phyloP scores from a whole-genome alignment of 306 rosid species.

The Canavalia ensiformis region DNA sequence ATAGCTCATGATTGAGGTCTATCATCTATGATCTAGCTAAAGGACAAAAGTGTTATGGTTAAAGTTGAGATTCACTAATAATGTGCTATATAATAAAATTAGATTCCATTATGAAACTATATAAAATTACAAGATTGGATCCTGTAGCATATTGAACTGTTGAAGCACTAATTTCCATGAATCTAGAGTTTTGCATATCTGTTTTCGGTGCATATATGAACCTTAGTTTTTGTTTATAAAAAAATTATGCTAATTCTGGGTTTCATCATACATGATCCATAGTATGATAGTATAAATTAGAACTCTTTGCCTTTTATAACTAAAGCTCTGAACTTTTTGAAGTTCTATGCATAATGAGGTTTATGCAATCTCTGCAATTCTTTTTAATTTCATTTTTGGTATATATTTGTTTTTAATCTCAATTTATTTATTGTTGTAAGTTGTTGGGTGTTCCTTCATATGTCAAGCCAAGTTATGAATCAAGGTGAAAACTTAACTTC shows the following conservation, averaged over 20 bases:
- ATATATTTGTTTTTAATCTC: background rate
- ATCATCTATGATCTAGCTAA: constrained; percentile 28
- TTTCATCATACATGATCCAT: background rate
- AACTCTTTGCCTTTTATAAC: background rate
- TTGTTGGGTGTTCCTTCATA: background rate
- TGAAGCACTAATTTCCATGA: constrained; percentile 1
- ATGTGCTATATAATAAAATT: background rate
- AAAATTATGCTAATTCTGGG: background rate
- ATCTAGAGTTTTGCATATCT: background rate
- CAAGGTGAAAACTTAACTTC: background rate
- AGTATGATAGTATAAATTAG: background rate
- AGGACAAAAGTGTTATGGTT: constrained; percentile 17
- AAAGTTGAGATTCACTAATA: constrained; percentile 26
- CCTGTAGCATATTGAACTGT: background rate
- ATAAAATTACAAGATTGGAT: constrained; percentile 5
- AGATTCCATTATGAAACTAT: constrained; percentile 24
- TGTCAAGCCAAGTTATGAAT: background rate
- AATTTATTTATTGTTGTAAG: background rate
- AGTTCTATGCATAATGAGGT: constrained; percentile 10
- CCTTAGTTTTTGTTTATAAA: background rate
- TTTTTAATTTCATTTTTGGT: background rate
- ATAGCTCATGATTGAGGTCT: constrained; percentile 31
- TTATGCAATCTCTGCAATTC: background rate
- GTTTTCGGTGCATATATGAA: background rate
- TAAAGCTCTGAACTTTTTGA: constrained; percentile 26